phyloP scores from a whole-genome alignment of 345 rosid species.

The Melaleuca alternifolia region DNA sequence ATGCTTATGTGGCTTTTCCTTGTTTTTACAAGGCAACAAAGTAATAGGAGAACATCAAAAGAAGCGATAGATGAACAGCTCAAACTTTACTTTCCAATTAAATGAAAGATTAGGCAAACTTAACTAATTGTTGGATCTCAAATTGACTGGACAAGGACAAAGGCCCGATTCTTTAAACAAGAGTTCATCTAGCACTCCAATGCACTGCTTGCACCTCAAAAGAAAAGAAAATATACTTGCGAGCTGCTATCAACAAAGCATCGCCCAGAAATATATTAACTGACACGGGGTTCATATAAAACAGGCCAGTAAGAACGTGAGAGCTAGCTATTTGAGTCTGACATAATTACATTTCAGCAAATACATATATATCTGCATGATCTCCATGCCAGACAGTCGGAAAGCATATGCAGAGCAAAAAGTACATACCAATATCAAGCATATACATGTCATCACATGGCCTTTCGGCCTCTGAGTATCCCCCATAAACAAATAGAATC shows the following conservation, averaged over 20 bases:
- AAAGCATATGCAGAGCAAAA: not conserved
- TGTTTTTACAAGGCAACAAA: not conserved
- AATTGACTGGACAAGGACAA: not conserved
- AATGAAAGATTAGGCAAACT: not conserved
- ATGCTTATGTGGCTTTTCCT: not conserved
- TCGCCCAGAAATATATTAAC: not conserved
- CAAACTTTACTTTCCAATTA: not conserved
- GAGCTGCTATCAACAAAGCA: not conserved
- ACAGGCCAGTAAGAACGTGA: not conserved
- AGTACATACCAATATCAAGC: conserved; percentile 77
- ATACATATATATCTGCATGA: not conserved
- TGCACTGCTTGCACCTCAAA: rapidly evolving
- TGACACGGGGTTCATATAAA: not conserved
- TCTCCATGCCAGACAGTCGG: not conserved
- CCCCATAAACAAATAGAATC: conserved; percentile 81
- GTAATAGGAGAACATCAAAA: not conserved
- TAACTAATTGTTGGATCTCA: not conserved
- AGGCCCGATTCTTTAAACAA: not conserved
- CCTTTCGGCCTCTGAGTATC: conserved; percentile 85
- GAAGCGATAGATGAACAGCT: not conserved
- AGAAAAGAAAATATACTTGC: not conserved
- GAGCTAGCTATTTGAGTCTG: not conserved
- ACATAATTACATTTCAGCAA: not conserved
- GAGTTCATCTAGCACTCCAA: not conserved
- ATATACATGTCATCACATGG: conserved; percentile 67